These are phyloP conservation scores for Hanseniaspora mollemarum DNA, from an alignment of 805 yeast genomes.

Conservation along the genomic window DNA sequence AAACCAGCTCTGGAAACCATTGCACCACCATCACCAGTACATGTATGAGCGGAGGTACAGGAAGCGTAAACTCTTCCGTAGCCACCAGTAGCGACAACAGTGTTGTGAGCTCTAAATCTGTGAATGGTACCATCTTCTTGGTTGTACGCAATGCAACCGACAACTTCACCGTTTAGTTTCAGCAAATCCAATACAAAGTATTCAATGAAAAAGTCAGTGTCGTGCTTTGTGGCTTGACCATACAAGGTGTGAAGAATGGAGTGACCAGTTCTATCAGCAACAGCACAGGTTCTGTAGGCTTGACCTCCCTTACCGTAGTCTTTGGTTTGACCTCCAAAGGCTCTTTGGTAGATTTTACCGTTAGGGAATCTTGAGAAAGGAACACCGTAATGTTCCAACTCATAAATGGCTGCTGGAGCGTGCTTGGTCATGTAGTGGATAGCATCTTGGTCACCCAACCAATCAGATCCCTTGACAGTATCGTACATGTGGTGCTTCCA, in stretches of 20 bases:
- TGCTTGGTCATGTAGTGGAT: constrained; percentile 98
- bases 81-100: constrained; percentile 97
- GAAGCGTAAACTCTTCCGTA: constrained; percentile 97
- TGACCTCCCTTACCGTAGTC: constrained; percentile 98
- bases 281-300: constrained; percentile 98
- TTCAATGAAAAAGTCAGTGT: constrained; percentile 96
- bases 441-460: constrained; percentile 99
- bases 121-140: constrained; percentile 98
- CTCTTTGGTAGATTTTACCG: constrained; percentile 96
- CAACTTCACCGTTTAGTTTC: constrained; percentile 91
- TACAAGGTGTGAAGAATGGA: constrained; percentile 89
- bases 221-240: constrained; percentile 92
- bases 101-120: constrained; percentile 93
- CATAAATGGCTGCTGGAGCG: constrained; percentile 91
- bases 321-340: constrained; percentile 94
- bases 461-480: constrained; percentile 97
- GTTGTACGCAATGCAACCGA: constrained; percentile 94
- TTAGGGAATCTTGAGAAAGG: constrained; percentile 95
- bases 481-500: constrained; percentile 99
- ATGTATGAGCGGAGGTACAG: constrained; percentile 97
- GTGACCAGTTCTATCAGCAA: constrained; percentile 98
- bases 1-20: constrained; percentile 98
- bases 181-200: constrained; percentile 88
- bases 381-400: constrained; percentile 95
- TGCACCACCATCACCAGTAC: constrained; percentile 98